Base-by-base conservation (phyloP, 2,329 filamentous ascomycete genomes). In the Colletotrichum agaves region DNA sequence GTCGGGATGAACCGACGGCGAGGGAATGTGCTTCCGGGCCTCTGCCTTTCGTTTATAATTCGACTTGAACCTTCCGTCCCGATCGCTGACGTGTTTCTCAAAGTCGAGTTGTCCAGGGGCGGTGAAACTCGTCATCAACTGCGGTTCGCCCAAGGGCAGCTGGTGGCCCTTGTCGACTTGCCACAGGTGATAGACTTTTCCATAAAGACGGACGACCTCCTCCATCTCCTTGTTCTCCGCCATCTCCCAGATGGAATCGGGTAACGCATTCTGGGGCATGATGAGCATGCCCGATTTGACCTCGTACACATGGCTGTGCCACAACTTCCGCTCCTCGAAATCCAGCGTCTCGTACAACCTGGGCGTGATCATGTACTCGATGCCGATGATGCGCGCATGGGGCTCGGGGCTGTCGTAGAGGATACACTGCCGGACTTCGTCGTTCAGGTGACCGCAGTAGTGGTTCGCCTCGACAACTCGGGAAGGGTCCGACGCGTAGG, bases 101-200 rank as follows among this genome's bases (percentile, higher is more conserved):
- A 85, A 82, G 39, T 83, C 82, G 33, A 87, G 75, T 72, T 87
- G 85, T 0, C 80, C 81, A n/a, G 81, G 78, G 1, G 74, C 78
- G 3, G 83, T 85, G 67, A 82, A 84, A 72, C 84, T 86, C 11
- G 81, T 85, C 85, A 87, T 87, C 6, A 88, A 76, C 72, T 83
- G 80, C 8, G 86, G 85, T 70, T 82, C 78, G 0, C 85, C 86
- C 3, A 88, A 71, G 0, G 85, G 85, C 33, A 88, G 68, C 67
- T 75, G 74, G 74, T 95, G 88, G 0, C 92, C 92, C 5, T 87
- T 82, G 78, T 97, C 93, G 15, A 91, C 88, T 84, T 97, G 92
- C 93, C 94, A 97, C 46, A 96, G 83, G 76, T 97, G 93, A 77
- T 91, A 96, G 1, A 91, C 88, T 76, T 97, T 97, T 10, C 93